Base-by-base conservation (phyloP, 2,329 filamentous ascomycete species). In the Aspergillus carbonarius region DNA sequence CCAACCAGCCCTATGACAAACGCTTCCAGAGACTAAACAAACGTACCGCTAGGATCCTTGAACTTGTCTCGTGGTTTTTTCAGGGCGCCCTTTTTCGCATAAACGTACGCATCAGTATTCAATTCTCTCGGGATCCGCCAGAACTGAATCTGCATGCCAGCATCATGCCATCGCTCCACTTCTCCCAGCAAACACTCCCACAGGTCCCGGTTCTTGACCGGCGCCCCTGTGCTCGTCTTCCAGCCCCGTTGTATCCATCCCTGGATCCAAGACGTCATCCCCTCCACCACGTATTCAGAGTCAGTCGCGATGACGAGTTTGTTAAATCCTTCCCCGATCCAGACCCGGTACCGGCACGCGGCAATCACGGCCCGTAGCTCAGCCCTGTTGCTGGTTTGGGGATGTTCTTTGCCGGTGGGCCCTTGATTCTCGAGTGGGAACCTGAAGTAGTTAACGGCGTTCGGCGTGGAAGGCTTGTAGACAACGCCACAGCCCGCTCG, bases 251-350 rank as follows among this genome's bases (percentile, higher is more conserved):
- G 54, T 5, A 78, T 50, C 83, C 83, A 85, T 0, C 39, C 68
- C 57, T 64, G 72, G 0, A 74, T 68, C 76, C 78, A 81, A 12
- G 68, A 55, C 0, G 81, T 83, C 7, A 77, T 68, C 7, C 81
- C 80, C 13, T 78, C 64, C 1, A 78, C 76, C 5, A 82, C 78
- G 63, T 85, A 85, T 27, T 76, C 74, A 0, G 81, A 84, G 64
- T 86, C 81, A 0, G 82, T 83, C 2, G 82, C 83, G 58, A 86
- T 76, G 37, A 84, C 79, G 2, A 85, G 5, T 1, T 68, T 68
- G 39, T 70, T 72, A 71, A 57, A 78, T 65, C 68, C 76, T 58
- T 83, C 79, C 1, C 66, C 69, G 1, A 20, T 47, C 42, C 42
- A 47, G 42, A 23, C 23, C 20, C 20, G 42, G 44, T 32, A 48